A percentile compares a stretch with the other conserved stretches of the same genome.
These are phyloP conservation scores for Apophysomyces variabilis DNA, from an alignment of 371 early-diverging fungal genomes.

Conservation along the genomic window DNA sequence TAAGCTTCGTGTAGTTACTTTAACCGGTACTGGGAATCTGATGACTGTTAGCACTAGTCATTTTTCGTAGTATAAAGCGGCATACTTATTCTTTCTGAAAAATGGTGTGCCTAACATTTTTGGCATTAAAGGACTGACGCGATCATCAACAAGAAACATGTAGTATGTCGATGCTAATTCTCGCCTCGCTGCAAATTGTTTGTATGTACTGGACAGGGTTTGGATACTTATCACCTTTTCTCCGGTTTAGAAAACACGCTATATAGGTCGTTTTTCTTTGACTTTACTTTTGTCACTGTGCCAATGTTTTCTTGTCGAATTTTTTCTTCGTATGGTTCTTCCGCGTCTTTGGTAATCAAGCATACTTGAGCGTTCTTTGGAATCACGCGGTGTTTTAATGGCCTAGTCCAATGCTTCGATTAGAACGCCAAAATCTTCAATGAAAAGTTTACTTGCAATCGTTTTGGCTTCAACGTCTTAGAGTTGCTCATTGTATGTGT, in stretches of 20 bases:
- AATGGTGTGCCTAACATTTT: background rate
- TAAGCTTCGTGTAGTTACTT: background rate
- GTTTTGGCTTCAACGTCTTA: background rate
- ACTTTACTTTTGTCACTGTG: background rate
- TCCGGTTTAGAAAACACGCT: background rate
- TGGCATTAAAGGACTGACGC: conserved; percentile 1
- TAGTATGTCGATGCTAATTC: background rate
- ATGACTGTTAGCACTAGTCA: background rate
- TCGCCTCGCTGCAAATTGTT: conserved; percentile 1
- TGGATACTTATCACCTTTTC: background rate
- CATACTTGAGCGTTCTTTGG: background rate
- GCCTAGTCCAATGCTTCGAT: background rate
- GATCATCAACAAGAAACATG: conserved; percentile 4
- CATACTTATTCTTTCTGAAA: background rate
- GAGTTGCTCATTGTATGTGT: background rate
- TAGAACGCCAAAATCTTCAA: background rate
- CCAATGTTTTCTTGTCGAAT: background rate
- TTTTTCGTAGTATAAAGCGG: background rate
- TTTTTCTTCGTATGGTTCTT: background rate
- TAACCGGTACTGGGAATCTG: background rate
- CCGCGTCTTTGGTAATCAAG: conserved; percentile 1
- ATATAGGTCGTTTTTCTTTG: background rate
- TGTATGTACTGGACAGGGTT: background rate
- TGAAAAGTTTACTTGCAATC: background rate
- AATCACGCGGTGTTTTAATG: background rate